Evolutionary conservation across 2,329 filamentous ascomycete genomes (phyloP).

Genomic region (Tolypocladium pustulatum): DNA sequence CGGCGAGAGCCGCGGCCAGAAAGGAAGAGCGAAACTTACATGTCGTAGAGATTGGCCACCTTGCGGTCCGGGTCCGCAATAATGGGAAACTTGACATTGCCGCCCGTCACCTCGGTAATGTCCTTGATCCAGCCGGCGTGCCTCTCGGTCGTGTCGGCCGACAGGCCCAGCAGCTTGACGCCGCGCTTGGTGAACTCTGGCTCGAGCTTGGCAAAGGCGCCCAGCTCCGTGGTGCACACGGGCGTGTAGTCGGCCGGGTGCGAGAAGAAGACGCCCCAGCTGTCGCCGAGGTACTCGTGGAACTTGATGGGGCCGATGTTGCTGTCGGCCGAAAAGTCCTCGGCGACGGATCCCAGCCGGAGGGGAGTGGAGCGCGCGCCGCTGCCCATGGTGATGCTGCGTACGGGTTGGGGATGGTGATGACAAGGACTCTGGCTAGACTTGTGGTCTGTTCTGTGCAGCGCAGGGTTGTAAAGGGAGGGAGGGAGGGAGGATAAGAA

Average conservation of each 20-base stretch:
- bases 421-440: neutral
- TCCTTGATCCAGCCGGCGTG: slow-evolving; percentile 89
- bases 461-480: neutral
- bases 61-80: slow-evolving; percentile 72
- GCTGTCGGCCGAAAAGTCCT: slow-evolving; percentile 77
- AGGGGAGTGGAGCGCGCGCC: slow-evolving; percentile 25
- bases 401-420: neutral
- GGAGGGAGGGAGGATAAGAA: neutral
- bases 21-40: slow-evolving; percentile 35
- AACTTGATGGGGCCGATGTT: slow-evolving; percentile 71
- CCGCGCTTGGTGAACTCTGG: slow-evolving; percentile 77
- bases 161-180: slow-evolving; percentile 85
- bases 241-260: slow-evolving; percentile 89
- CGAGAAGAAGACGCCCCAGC: slow-evolving; percentile 75
- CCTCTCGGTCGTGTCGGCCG: slow-evolving; percentile 73
- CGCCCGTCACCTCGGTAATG: slow-evolving; percentile 67
- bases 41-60: slow-evolving; percentile 68
- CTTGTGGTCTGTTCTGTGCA: neutral
- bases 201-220: slow-evolving; percentile 82
- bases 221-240: slow-evolving; percentile 92
- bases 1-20: neutral
- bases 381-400: slow-evolving; percentile 16
- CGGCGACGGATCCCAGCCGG: slow-evolving; percentile 56
- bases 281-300: slow-evolving; percentile 69
- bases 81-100: slow-evolving; percentile 64